Evolutionary conservation across 176 grass and related monocot species (phyloP).

Genomic region (Triticum monococcum): DNA sequence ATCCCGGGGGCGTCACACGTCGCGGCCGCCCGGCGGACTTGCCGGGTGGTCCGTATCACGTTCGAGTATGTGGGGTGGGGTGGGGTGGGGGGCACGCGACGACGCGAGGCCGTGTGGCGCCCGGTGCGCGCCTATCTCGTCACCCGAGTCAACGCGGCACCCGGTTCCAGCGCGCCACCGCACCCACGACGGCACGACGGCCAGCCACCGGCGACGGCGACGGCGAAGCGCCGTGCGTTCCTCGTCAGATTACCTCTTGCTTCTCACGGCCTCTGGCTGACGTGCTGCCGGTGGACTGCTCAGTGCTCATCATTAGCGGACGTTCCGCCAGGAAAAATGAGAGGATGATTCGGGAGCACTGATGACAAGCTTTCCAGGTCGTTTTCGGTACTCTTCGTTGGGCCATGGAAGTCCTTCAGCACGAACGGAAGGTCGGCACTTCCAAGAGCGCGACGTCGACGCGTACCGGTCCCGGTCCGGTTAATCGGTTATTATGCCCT

Average conservation of each 20-base stretch:
- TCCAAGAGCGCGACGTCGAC: slow-evolving; percentile 10
- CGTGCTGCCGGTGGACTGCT: not conserved
- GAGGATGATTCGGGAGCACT: not conserved
- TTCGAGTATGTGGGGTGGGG: not conserved
- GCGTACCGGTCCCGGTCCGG: not conserved
- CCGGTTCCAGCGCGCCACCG: not conserved
- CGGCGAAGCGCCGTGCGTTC: not conserved
- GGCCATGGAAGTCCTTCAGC: not conserved
- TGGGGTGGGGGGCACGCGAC: not conserved
- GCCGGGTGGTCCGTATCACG: not conserved
- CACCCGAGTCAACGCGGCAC: not conserved
- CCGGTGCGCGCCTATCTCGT: not conserved
- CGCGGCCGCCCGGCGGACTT: not conserved
- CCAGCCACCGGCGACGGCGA: not conserved
- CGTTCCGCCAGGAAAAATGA: rapidly evolving
- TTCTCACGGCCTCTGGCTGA: not conserved
- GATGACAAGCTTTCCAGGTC: not conserved
- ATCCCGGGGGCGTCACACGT: not conserved
- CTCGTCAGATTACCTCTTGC: not conserved
- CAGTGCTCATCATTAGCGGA: not conserved
- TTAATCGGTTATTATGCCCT: not conserved
- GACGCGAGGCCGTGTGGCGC: not conserved
- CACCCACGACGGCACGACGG: not conserved
- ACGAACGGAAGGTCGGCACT: not conserved
- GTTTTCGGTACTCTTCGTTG: not conserved